Base-by-base conservation (phyloP, 1,284 basidiomycete species). In the Sanghuangporus baumii region DNA sequence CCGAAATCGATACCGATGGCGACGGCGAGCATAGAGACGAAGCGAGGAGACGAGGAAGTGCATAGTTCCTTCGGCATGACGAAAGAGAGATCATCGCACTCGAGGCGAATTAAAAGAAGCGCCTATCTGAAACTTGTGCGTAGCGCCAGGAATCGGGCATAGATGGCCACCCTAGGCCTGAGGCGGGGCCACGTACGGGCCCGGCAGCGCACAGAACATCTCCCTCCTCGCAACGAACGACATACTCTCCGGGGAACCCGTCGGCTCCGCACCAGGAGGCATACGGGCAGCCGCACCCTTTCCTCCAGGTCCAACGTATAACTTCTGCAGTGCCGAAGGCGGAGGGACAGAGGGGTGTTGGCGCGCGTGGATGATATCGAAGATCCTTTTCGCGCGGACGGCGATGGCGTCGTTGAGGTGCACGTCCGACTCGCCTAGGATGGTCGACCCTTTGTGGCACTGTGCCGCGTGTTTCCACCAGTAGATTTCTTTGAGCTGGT, bases 391-490 rank as follows among this genome's bases (percentile, higher is more conserved):
- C 60, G 67, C 41, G 67, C 67, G 8, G 65, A 66, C 31, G 70
- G 71, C 52, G 34, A 69, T 63, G 2, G 73, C 74, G 71, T 84
- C 80, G 37, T 79, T 73, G 47, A 79, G 60, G 66, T 77, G 87
- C 60, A 81, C 74, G 68, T 85, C 81, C 51, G 74, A 67, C 61
- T 89, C 86, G 20, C 84, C 85, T 1, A 74, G 71, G 52, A 88
- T 73, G 14, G 74, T 78, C 2, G 80, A 81, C 31, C 81, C 80
- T 63, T 82, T 81, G 67, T 91, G 89, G 67, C 89, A 91, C 11
- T 79, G 65, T 1, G 86, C 86, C 23, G 89, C 88, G 67, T 91
- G 89, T 72, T 91, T 91, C 89, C 88, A 93, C 87, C 89, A 91
- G 67, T 84, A 85, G 2, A 91, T 78, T 69, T 91, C 89, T 67